These are phyloP conservation scores for Globisporangium emineosum DNA, from an alignment of 352 stramenopile species.

Conservation along the genomic window DNA sequence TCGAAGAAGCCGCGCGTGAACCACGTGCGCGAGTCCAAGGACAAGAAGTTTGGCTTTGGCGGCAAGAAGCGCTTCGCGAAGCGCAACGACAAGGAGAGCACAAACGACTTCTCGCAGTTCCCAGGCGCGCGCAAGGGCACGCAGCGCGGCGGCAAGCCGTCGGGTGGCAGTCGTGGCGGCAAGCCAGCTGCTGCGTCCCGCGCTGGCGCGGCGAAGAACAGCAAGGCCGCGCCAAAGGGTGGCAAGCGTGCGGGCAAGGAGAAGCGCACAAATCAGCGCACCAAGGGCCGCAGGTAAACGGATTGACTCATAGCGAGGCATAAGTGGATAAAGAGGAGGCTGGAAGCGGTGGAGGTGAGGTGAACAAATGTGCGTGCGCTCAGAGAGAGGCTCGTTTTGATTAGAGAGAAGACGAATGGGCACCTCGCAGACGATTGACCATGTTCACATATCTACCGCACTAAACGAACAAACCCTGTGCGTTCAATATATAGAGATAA, in stretches of 20 bases:
- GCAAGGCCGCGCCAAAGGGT: slow-evolving; percentile 32
- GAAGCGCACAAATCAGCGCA: slow-evolving; percentile 45
- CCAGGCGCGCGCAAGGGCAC: slow-evolving; percentile 35
- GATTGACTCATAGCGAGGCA: not conserved
- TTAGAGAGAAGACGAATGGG: not conserved
- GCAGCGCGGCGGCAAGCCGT: slow-evolving; percentile 29
- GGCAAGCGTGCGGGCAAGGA: slow-evolving; percentile 59
- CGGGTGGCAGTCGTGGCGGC: slow-evolving; percentile 15
- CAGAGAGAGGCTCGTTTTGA: not conserved
- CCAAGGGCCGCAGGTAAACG: slow-evolving; percentile 45
- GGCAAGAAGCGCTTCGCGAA: slow-evolving; percentile 75
- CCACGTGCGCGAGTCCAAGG: slow-evolving; percentile 56
- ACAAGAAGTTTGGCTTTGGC: slow-evolving; percentile 87
- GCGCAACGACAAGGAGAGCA: slow-evolving; percentile 79
- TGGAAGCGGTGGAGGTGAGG: not conserved
- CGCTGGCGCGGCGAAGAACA: slow-evolving; percentile 14
- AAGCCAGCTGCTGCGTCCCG: slow-evolving; percentile 35
- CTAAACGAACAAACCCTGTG: not conserved
- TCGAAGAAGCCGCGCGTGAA: slow-evolving; percentile 75
- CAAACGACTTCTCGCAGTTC: slow-evolving; percentile 75
- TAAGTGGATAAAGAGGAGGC: not conserved
- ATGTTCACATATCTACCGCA: not conserved
- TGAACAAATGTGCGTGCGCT: not conserved
- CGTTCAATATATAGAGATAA: slow-evolving; percentile 25
- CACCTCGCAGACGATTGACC: not conserved